Conservation (phyloP, 2,329 filamentous ascomycete species). For the Torrubiella hemipterigena region DNA sequence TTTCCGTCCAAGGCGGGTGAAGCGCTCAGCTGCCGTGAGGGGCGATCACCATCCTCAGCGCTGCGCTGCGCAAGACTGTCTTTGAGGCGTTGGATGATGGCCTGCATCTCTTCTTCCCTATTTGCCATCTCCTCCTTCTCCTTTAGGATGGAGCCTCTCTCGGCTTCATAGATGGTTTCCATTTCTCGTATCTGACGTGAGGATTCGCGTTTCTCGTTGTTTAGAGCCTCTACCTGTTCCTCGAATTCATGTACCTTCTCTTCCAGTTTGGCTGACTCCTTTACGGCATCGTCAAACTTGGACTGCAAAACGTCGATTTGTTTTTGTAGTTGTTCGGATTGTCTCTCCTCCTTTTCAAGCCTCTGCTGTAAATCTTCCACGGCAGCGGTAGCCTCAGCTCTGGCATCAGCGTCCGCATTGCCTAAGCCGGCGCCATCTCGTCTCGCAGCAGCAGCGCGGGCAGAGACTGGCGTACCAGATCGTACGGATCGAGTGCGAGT, state of each 20-base stretch:
- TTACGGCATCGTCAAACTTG: conserved; percentile 71
- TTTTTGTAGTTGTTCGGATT: conserved; percentile 69
- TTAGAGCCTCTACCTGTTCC: conserved; percentile 67
- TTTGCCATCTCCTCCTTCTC: conserved; percentile 83
- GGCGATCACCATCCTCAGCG: conserved; percentile 41
- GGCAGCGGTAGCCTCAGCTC: conserved; percentile 65
- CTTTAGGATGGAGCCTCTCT: conserved; percentile 74
- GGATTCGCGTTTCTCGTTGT: conserved; percentile 75
- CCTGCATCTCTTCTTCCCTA: conserved; percentile 81
- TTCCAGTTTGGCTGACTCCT: conserved; percentile 77
- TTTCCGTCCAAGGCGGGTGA: conserved; percentile 63
- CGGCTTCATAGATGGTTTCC: conserved; percentile 84
- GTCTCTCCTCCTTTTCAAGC: conserved; percentile 66
- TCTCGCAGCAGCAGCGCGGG: conserved; percentile 57
- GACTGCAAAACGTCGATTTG: conserved; percentile 76
- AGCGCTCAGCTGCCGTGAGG: conserved; percentile 45
- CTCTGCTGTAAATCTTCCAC: conserved; percentile 79
- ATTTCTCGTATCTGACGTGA: conserved; percentile 79
- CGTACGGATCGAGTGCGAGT: conserved; percentile 55
- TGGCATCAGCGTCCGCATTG: conserved; percentile 56
- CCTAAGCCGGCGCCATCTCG: conserved; percentile 32
- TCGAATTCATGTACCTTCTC: conserved; percentile 79
- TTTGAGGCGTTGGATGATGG: conserved; percentile 82
- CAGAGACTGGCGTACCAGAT: conserved; percentile 55
- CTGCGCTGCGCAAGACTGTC: conserved; percentile 74